Conservation (phyloP, 1,139 yeast genomes). For the Fermentozyma sake region DNA sequence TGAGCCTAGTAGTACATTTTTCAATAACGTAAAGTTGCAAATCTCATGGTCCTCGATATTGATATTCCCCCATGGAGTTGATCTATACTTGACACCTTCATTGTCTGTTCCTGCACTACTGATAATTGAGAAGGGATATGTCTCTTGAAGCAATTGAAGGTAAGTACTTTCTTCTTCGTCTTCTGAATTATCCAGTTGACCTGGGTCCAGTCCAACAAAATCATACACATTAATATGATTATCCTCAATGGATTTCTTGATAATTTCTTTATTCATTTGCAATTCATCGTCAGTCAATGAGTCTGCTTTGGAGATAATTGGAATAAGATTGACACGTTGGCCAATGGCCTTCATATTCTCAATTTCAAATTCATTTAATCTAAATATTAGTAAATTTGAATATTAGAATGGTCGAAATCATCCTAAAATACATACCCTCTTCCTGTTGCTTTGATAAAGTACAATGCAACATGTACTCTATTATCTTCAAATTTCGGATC, state of each 20-base stretch:
- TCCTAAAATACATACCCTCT: conserved; percentile 29
- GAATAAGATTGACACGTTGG: conserved; percentile 51
- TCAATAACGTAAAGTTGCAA: conserved; percentile 10
- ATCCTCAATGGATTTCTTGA: conserved; percentile 39
- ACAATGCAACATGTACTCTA: conserved; percentile 60
- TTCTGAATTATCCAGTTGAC: not conserved
- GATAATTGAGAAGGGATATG: conserved; percentile 12
- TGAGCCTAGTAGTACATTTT: conserved; percentile 11
- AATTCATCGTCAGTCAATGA: conserved; percentile 48
- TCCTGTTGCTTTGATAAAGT: conserved; percentile 56
- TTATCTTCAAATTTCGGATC: conserved; percentile 51
- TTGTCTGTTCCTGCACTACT: conserved; percentile 4
- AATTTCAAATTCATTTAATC: conserved; percentile 38
- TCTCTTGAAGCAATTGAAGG: conserved; percentile 7
- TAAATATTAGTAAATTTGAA: conserved; percentile 11
- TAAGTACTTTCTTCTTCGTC: conserved; percentile 7
- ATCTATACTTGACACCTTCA: conserved; percentile 5
- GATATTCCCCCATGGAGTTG: conserved; percentile 11
- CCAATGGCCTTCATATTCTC: conserved; percentile 47
- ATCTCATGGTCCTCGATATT: conserved; percentile 7
- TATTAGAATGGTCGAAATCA: not conserved
- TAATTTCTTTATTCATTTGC: conserved; percentile 34
- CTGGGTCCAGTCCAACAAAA: conserved; percentile 20
- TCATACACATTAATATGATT: conserved; percentile 47
- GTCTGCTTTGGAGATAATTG: conserved; percentile 57